Conservation (phyloP, 352 stramenopile species). For the Pythium insidiosum region DNA sequence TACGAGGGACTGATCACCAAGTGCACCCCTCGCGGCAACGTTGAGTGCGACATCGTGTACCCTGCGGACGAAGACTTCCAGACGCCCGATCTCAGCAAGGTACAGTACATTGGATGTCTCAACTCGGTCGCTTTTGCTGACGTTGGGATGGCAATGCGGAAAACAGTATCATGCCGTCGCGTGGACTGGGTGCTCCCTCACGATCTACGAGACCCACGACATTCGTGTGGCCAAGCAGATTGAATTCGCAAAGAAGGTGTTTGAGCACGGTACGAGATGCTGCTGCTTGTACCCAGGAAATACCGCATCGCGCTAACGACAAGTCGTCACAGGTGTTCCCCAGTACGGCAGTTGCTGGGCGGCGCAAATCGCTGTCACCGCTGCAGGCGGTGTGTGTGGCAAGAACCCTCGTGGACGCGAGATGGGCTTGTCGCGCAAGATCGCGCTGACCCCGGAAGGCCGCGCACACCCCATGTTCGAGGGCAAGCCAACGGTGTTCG, state of each 20-base stretch:
- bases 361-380: constrained; percentile 67
- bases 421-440: constrained; percentile 76
- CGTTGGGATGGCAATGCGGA: too few species aligned
- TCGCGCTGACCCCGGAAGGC: constrained; percentile 59
- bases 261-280: constrained; percentile 35
- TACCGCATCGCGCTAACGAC: not conserved
- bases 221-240: constrained; percentile 65
- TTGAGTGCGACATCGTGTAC: constrained; percentile 52
- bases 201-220: constrained; percentile 52
- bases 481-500: constrained; percentile 71
- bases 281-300: too few species aligned
- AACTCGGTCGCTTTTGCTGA: not conserved
- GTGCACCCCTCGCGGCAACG: constrained; percentile 40
- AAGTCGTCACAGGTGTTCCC: constrained; percentile 27
- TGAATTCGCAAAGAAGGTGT: constrained; percentile 57
- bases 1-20: constrained; percentile 59
- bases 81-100: constrained; percentile 46
- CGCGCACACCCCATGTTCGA: constrained; percentile 78
- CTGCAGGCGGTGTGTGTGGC: constrained; percentile 50
- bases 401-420: constrained; percentile 61
- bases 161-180: constrained; percentile 71
- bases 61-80: constrained; percentile 58
- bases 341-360: constrained; percentile 82
- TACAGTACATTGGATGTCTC: constrained; percentile 12
- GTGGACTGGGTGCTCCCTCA: constrained; percentile 73